Evolutionary conservation across 495 filamentous ascomycete genomes (phyloP).

Genomic region (Parathielavia appendiculata): DNA sequence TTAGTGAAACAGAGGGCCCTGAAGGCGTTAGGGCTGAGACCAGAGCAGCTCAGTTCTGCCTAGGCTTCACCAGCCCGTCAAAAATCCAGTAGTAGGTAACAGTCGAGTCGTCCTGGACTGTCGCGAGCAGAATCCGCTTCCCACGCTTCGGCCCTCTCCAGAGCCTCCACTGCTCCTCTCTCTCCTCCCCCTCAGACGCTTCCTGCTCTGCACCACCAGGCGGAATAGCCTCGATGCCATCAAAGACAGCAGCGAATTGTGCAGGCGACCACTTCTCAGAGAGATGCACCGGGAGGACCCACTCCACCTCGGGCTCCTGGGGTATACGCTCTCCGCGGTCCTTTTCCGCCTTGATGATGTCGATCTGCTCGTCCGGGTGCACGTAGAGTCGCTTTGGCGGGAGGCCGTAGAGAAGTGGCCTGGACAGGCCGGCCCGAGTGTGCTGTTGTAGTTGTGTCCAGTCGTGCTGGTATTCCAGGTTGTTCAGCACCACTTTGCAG

Average conservation of each 20-base stretch:
- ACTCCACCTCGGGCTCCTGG: conserved; percentile 61
- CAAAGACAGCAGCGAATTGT: conserved; percentile 74
- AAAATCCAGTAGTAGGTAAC: conserved; percentile 93
- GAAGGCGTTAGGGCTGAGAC: neutral
- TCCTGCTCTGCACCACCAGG: conserved; percentile 25
- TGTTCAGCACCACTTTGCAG: conserved; percentile 66
- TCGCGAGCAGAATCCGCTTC: conserved; percentile 77
- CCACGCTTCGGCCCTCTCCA: conserved; percentile 43
- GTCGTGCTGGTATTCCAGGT: conserved; percentile 79
- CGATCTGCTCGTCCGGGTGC: conserved; percentile 88
- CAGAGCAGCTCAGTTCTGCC: conserved; percentile 67
- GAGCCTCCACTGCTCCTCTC: conserved; percentile 28
- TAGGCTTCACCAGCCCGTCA: conserved; percentile 91
- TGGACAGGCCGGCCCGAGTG: conserved; percentile 44
- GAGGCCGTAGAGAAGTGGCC: conserved; percentile 77
- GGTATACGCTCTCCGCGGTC: conserved; percentile 33
- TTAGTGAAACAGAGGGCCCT: neutral
- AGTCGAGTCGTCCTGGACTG: conserved; percentile 83
- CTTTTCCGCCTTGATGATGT: conserved; percentile 58
- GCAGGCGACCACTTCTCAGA: conserved; percentile 77
- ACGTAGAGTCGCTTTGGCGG: conserved; percentile 81
- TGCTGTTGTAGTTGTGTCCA: conserved; percentile 71
- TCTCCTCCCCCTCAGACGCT: conserved; percentile 15
- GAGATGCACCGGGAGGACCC: conserved; percentile 80
- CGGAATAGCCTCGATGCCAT: conserved; percentile 56